Evolutionary conservation across 2,329 filamentous ascomycete genomes (phyloP), one percentile per base, ranked within the genome.

Genomic region (Diaporthe sp.): DNA sequence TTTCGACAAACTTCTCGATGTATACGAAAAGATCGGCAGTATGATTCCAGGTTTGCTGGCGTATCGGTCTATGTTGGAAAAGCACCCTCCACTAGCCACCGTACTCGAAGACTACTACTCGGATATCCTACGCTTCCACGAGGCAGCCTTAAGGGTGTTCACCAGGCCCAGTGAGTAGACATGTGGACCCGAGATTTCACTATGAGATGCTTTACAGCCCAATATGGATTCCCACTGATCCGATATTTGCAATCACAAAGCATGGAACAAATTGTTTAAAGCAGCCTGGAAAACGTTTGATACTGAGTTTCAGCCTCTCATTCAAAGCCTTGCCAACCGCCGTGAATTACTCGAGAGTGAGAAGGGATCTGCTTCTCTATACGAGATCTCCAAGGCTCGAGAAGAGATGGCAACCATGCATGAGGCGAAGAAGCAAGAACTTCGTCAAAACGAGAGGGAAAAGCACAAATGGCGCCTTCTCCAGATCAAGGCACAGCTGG

Each of bases 1-100:
- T 37, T 68, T 68, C 47, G 65, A 68, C 65, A 68, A 55, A 13
- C 65, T 68, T 68, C 65, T 68, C n/a, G 65, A 68, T 15, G 65
- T 7, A 3, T 68, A 68, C 22, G 28, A 34, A n/a, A 7, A 68
- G 31, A 12, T 68, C 1, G 65, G 65, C 12, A 31, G 22, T 37
- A 9, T 25, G 0, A 68, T 68, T n/a, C 65, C 65, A 8, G 65
- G 65, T 0, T 37, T 68, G 47, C 8, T 68, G 31, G 65, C n/a
- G 1, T 68, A 68, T 9, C 47, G 25, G 17, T 53, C 65, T 31
- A 68, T 37, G 13, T 25, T 68, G 12, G 65, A 68, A 37, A 68
- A 51, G 28, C 44, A 68, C 4, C 63, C 63, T 15, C 63, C 63
- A n/a, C 44, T 68, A 13, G 63, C 63, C 1, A 25, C 17, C 4